A percentile compares a stretch with the other conserved stretches of the same genome.
phyloP scores from a whole-genome alignment of 164 flowering plant species.

The Litsea cubeba region DNA sequence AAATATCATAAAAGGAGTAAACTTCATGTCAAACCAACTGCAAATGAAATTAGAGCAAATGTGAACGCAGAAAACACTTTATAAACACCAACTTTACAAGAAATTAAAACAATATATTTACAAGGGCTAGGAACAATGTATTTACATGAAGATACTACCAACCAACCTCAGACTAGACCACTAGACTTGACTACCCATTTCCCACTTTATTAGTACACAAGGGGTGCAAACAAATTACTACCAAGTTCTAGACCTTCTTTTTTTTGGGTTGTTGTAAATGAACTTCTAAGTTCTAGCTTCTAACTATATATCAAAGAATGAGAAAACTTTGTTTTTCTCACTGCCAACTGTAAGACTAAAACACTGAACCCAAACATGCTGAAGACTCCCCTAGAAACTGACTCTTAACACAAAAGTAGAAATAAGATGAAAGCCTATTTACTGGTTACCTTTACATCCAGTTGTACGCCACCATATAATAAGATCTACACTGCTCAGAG shows the following conservation, averaged over 20 bases:
- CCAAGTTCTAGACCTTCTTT: too few relatives aligned
- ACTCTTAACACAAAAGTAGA: not conserved
- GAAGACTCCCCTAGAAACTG: constrained; percentile 5
- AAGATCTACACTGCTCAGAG: constrained; percentile 15
- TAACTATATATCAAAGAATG: not conserved
- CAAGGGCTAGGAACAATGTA: not conserved
- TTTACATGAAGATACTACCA: not conserved
- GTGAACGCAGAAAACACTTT: too few relatives aligned
- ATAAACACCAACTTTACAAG: not conserved
- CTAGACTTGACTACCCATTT: not conserved
- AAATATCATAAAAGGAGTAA: too few relatives aligned
- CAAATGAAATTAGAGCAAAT: too few relatives aligned
- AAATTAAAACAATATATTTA: constrained; percentile 1
- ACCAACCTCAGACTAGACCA: not conserved
- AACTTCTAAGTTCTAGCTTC: not conserved
- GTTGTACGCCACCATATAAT: constrained; percentile 11
- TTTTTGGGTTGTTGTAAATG: not conserved
- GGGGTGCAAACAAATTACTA: not conserved
- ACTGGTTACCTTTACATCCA: constrained; percentile 22
- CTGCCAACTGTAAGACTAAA: not conserved
- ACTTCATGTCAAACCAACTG: too few relatives aligned
- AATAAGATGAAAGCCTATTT: not conserved
- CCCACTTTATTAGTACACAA: not conserved
- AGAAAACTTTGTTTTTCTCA: constrained; percentile 3
- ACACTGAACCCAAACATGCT: constrained; percentile 4